Evolutionary conservation across 2,329 filamentous ascomycete species (phyloP).

Genomic region (Nigrospora osmanthi): DNA sequence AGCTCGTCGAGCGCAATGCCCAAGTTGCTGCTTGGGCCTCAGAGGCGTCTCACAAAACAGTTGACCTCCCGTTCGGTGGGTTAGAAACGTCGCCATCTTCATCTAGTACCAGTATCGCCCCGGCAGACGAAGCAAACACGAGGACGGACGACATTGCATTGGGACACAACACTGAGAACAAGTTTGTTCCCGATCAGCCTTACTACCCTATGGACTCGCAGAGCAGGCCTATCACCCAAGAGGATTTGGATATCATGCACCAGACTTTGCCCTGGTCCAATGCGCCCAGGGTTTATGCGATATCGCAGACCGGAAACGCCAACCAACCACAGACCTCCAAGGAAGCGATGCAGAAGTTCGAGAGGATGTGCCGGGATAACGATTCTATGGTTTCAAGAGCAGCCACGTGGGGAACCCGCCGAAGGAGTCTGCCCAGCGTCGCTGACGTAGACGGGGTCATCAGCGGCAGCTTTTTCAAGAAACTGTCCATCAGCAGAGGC

Average conservation of each 20-base stretch:
- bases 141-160: conserved; percentile 28
- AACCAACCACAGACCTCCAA: conserved; percentile 42
- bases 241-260: conserved; percentile 43
- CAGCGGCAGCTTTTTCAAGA: conserved; percentile 56
- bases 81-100: too few species aligned
- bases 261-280: conserved; percentile 41
- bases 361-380: conserved; percentile 44
- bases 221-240: conserved; percentile 30
- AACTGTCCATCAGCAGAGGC: conserved; percentile 45
- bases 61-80: conserved; percentile 2
- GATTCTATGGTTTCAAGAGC: conserved; percentile 53
- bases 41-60: conserved; percentile 11
- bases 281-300: conserved; percentile 37
- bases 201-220: conserved; percentile 33
- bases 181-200: conserved; percentile 36
- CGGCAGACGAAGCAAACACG: too few species aligned
- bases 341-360: conserved; percentile 44
- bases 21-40: conserved; percentile 44
- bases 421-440: conserved; percentile 54
- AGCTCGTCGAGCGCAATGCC: conserved; percentile 37
- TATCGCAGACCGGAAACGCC: conserved; percentile 21
- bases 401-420: conserved; percentile 64
- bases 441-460: conserved; percentile 51
- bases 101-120: too few species aligned
- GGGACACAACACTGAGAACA: conserved; percentile 42